Evolutionary conservation across 306 rosid species (phyloP), one percentile per base, ranked within the genome.

Genomic region (Inga laurina): DNA sequence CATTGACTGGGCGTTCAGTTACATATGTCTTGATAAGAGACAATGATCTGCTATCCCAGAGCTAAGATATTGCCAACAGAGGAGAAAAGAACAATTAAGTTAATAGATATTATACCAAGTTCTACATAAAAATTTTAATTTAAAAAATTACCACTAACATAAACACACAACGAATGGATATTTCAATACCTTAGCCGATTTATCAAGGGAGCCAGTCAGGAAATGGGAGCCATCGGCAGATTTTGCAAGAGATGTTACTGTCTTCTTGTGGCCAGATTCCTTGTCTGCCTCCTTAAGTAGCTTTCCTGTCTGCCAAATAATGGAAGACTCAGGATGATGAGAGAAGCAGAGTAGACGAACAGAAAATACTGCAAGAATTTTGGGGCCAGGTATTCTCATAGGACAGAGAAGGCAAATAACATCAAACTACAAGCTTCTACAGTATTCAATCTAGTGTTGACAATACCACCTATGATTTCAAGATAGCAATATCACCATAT

Each of bases 1-100:
- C 99, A 79, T 95, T 95, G 82, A 95, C 98, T 0, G 99, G 98
- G 15, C 97, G 94, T 85, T 92, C 99, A 0, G 98, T 92, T 51
- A 82, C 85, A 71, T 95, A 95, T 2, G 98, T 91, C 93, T 92
- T 93, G 91, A 95, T 84, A 52, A 95, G 98, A 68, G 93, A 89
- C 91, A 95, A 71, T 3, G 97, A 87, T 87, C 99, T 91, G 27
- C 74, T 57, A 84, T 96, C 99, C 99, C 98, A 96, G 34, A 96
- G 90, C 99, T 95, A 85, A 22, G n/a, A 24, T 6, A 78, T 77
- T 9, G 45, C 37, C 74, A 83, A 24, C 24, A 82, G 62, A 75
- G 10, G 12, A 46, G 62, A 48, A 48, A 67, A 74, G 75, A 16
- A 3, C 27, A 34, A 66, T 24, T 73, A 61, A 66, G 66, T 7